Evolutionary conservation across 2,329 filamentous ascomycete species (phyloP), one percentile per base, ranked within the genome.

Genomic region (Didymella sp.): DNA sequence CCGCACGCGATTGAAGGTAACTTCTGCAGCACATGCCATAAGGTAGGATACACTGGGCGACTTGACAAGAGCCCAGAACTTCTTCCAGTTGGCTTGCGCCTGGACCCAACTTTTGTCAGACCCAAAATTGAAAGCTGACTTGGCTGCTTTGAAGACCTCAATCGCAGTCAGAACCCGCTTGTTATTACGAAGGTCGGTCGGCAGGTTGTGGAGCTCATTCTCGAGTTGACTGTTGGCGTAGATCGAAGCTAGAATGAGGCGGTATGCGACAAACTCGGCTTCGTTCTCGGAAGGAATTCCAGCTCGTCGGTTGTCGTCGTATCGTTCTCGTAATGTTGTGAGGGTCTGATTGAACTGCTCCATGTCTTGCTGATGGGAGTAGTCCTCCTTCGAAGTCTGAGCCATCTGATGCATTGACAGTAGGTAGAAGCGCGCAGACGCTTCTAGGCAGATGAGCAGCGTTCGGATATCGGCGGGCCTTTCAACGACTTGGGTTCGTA

Each of bases 301-400:
- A 1, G 78, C 52, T 78, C 77, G 62, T 79, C 82, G 59, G 22
- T 73, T 72, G 31, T 73, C 67, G 6, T 52, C 58, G 48, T 74
- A 75, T 17, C 68, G 86, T 81, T 67, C 85, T 80, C 71, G 87
- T 12, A 89, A 71, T 0, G 86, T 87, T 1, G 86, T 76, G 56
- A 87, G 77, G 1, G 86, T 87, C 63, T 85, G 84, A 69, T 86
- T 85, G 48, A 88, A 78, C 67, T 89, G 86, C 66, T 88, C 86
- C 19, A 84, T 79, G 63, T 89, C 86, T 67, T 88, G 85, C n/a
- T 81, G 65, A 41, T 72, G 70, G n/a, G 82, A 79, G 44, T 78
- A 79, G 42, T 78, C 76, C 17, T 76, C 75, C 44, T 81, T 79
- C 45, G 80, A 82, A 24, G 58, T 65, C 13, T 49, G 57, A 3